Conservation (phyloP, 257 asterid genomes). For the Solanum pinnatisectum region DNA sequence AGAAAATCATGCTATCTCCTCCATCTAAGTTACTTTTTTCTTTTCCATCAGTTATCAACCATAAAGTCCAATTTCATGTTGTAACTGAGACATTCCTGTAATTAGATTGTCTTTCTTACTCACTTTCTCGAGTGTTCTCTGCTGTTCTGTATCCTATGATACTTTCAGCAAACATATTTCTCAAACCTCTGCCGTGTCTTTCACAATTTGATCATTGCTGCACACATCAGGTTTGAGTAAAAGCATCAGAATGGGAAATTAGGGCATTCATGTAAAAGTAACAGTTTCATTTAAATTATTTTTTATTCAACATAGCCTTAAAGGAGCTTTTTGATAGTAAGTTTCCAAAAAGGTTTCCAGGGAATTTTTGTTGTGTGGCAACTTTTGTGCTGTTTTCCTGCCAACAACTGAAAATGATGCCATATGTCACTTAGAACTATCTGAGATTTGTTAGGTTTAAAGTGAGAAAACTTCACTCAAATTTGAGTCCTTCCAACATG, state of each 20-base stretch:
- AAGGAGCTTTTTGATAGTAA: background rate
- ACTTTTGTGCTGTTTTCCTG: background rate
- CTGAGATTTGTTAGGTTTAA: background rate
- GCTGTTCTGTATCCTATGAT: background rate
- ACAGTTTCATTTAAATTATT: background rate
- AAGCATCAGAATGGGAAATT: background rate
- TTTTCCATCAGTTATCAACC: background rate
- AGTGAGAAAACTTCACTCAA: background rate
- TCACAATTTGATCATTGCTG: background rate
- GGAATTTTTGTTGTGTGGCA: background rate
- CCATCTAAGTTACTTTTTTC: background rate
- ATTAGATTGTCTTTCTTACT: background rate
- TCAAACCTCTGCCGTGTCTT: background rate
- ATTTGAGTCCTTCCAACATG: background rate
- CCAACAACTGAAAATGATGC: background rate
- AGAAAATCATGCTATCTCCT: background rate
- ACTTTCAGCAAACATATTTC: background rate
- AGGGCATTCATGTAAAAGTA: background rate
- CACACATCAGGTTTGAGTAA: background rate
- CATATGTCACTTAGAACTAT: background rate
- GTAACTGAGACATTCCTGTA: background rate
- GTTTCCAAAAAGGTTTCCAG: background rate
- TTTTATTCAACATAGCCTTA: background rate
- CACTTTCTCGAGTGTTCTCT: background rate
- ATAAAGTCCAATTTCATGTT: background rate